Evolutionary conservation across 345 rosid genomes (phyloP).

Genomic region (Boechera divaricarpa): DNA sequence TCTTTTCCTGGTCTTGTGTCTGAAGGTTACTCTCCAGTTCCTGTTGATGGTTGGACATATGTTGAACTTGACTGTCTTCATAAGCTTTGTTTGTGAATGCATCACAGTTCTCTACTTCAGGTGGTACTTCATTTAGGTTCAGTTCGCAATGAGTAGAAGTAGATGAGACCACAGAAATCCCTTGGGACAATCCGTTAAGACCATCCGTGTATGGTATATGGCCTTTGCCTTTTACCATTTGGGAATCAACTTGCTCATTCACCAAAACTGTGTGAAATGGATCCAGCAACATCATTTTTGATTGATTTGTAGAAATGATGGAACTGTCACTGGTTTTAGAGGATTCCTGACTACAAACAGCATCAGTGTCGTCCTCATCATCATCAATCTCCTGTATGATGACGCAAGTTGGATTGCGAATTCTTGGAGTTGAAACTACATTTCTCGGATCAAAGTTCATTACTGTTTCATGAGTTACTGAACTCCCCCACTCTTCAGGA

Average conservation of each 20-base stretch:
- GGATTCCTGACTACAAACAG: conserved; percentile 50
- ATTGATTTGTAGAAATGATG: conserved; percentile 40
- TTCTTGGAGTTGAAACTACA: conserved; percentile 40
- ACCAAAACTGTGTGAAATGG: neutral
- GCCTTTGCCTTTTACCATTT: neutral
- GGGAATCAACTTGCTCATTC: neutral
- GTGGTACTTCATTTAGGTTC: conserved; percentile 32
- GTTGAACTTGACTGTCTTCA: conserved; percentile 40
- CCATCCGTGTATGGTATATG: neutral
- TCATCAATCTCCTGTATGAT: conserved; percentile 48
- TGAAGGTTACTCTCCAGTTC: conserved; percentile 25
- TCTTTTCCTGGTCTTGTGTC: conserved; percentile 36
- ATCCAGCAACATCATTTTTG: conserved; percentile 28
- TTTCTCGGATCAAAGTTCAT: conserved; percentile 50
- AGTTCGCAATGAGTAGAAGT: conserved; percentile 21
- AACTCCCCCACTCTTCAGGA: conserved; percentile 50
- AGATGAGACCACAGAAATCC: conserved; percentile 31
- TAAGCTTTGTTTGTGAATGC: conserved; percentile 42
- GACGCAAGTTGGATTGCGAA: conserved; percentile 54
- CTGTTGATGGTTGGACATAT: conserved; percentile 36
- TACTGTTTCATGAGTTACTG: conserved; percentile 48
- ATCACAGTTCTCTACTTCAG: conserved; percentile 45
- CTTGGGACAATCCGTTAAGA: conserved; percentile 20
- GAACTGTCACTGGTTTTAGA: conserved; percentile 39
- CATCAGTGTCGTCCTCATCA: conserved; percentile 52